A percentile compares a stretch with the other conserved stretches of the same genome.
Conservation (phyloP, 2,329 filamentous ascomycete genomes). For the Aspergillus pseudoviridinutans region DNA sequence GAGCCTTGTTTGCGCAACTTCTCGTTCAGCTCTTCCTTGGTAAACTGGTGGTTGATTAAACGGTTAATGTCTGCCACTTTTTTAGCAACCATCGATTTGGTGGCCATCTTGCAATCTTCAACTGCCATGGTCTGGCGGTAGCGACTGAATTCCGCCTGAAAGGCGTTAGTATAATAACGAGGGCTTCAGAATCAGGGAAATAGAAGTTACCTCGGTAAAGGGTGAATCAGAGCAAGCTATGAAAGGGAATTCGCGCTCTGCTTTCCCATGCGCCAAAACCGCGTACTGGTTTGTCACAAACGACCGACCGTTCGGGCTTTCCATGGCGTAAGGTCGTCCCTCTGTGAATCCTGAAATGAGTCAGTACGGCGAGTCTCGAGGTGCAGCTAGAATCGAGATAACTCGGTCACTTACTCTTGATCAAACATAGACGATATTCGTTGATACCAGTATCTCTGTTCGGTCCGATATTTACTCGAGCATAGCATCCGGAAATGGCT, state of each 20-base stretch:
- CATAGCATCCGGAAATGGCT: conserved; percentile 77
- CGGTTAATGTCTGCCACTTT: conserved; percentile 79
- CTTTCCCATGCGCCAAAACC: conserved; percentile 74
- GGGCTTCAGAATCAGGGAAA: not conserved
- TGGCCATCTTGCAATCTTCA: conserved; percentile 70
- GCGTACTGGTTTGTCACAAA: conserved; percentile 86
- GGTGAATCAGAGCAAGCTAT: conserved; percentile 80
- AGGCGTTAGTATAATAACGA: conserved; percentile 1
- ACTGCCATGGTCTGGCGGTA: conserved; percentile 71
- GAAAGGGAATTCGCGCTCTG: conserved; percentile 82
- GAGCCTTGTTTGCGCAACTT: conserved; percentile 70
- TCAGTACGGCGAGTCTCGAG: not conserved
- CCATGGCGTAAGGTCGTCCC: conserved; percentile 79
- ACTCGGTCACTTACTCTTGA: conserved; percentile 62
- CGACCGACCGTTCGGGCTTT: conserved; percentile 66
- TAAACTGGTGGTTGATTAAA: conserved; percentile 76
- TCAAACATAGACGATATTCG: conserved; percentile 81
- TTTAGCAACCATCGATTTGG: conserved; percentile 61
- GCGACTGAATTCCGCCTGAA: conserved; percentile 70
- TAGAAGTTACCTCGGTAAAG: conserved; percentile 68
- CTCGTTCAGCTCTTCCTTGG: conserved; percentile 73
- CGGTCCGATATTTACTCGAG: conserved; percentile 76
- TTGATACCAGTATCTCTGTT: conserved; percentile 68
- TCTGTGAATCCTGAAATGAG: conserved; percentile 62
- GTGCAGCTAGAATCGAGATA: not conserved